Evolutionary conservation across 1,284 basidiomycete species (phyloP).

Genomic region (Ceratobasidium sp.): DNA sequence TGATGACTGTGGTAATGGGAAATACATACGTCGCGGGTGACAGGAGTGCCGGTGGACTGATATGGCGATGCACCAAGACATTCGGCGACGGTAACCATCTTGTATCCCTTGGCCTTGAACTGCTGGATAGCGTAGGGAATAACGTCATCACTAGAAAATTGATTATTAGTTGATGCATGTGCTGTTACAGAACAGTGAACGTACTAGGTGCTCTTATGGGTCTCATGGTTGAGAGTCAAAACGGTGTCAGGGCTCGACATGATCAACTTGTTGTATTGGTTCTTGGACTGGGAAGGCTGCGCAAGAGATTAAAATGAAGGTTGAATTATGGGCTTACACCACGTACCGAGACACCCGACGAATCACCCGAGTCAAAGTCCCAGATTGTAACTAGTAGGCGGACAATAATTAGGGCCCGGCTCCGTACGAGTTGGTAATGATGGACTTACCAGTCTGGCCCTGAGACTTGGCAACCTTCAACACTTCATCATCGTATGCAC

Average conservation of each 20-base stretch:
- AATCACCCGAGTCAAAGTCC: conserved; percentile 44
- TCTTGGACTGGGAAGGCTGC: not conserved
- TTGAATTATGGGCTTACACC: not conserved
- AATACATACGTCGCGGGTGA: conserved; percentile 19
- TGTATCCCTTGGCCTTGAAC: conserved; percentile 31
- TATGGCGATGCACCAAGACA: conserved; percentile 29
- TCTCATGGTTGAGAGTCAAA: conserved; percentile 41
- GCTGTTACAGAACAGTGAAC: not conserved
- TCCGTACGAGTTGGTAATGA: not conserved
- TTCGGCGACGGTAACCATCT: conserved; percentile 36
- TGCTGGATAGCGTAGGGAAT: conserved; percentile 28
- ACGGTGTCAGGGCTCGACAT: conserved; percentile 4
- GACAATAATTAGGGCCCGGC: not conserved
- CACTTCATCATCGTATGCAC: conserved; percentile 33
- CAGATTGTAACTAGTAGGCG: conserved; percentile 40
- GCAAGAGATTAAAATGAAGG: not conserved
- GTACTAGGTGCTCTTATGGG: not conserved
- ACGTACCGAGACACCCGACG: not conserved
- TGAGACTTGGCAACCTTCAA: conserved; percentile 4
- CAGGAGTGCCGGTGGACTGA: not conserved
- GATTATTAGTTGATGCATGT: not conserved
- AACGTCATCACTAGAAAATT: conserved; percentile 9
- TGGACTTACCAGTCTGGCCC: not conserved
- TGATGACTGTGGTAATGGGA: not conserved
- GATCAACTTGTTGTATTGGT: not conserved